Evolutionary conservation across 768 basidiomycete genomes (phyloP), one percentile per base, ranked within the genome.

Genomic region (Tremella yokohamensis): DNA sequence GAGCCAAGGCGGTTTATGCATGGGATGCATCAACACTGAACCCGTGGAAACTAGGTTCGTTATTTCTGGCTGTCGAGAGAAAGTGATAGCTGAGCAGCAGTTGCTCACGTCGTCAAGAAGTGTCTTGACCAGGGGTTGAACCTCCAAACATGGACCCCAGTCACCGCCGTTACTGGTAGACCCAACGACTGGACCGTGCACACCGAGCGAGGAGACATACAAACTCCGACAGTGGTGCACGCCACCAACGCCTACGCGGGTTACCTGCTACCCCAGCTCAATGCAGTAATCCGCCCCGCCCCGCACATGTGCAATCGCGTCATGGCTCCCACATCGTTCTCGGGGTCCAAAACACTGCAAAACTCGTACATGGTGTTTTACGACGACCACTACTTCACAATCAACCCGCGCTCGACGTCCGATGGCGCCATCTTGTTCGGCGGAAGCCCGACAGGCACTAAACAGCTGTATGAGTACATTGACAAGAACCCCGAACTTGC

Each of bases 221-320:
- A 70, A 1, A 84, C 86, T 64, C 74, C 80, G 19, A 83, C 84
- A 54, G 82, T 93, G 44, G 78, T 94, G 3, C 89, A 93, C 70
- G 89, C 89, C 0, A 91, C 89, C 6, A 94, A 94, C 65, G 91
- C 79, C 0, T 90, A 92, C 59, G 83, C 85, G 8, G 82, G 84
- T 1, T 81, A 87, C 65, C 82, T 93, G 38, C 79, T 94, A 11
- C 48, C 59, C 13, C 54, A 64, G 40, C 48, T 54, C 6, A 42
- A 34, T 11, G 24, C 50, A 29, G 53, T 49, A 13, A 60, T 52
- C 40, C 47, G 59, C 8, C 62, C 58, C 2, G 39, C 56, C 1
- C 62, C 62, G 15, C 64, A 69, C 40, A 63, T 66, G 65, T 87
- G 24, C 62, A 80, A 20, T 79, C 85, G 52, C 83, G 81, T 40